A percentile compares a stretch with the other conserved stretches of the same genome.
Evolutionary conservation across 805 yeast genomes (phyloP).

Genomic region (Jamesozyma piceae): DNA sequence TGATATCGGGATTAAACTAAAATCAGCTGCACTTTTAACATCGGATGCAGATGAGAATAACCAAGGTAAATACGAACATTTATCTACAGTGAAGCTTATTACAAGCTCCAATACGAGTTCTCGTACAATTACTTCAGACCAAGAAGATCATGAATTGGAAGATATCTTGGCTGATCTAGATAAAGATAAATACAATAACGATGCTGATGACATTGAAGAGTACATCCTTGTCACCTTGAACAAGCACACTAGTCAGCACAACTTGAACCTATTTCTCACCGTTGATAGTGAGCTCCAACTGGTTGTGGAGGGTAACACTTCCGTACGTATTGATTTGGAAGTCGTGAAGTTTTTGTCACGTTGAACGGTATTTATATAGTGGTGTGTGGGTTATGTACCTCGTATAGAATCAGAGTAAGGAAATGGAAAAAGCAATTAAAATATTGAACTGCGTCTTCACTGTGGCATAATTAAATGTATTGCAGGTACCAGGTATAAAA

Average conservation of each 20-base stretch:
- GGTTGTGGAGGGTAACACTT: constrained; percentile 37
- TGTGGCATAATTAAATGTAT: too few relatives aligned
- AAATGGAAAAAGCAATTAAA: too few relatives aligned
- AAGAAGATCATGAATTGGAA: constrained; percentile 30
- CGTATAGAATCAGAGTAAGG: neutral
- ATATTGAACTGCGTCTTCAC: too few relatives aligned
- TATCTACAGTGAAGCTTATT: neutral
- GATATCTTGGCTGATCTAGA: constrained; percentile 31
- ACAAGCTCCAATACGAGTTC: neutral
- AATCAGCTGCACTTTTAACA: neutral
- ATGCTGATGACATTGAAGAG: constrained; percentile 63
- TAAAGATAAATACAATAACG: constrained; percentile 26
- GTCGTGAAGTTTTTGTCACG: too few relatives aligned
- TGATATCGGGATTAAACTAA: neutral
- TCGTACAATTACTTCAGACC: neutral
- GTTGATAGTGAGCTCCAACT: constrained; percentile 85
- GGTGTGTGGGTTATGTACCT: neutral
- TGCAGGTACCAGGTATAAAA: too few relatives aligned
- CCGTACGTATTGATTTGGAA: neutral
- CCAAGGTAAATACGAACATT: neutral
- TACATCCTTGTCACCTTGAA: constrained; percentile 77
- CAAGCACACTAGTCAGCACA: constrained; percentile 69
- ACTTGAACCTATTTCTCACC: constrained; percentile 70
- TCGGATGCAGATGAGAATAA: neutral
- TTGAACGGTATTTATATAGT: neutral